Base-by-base conservation (phyloP, 768 basidiomycete species). In the Pleurotus sapidus region DNA sequence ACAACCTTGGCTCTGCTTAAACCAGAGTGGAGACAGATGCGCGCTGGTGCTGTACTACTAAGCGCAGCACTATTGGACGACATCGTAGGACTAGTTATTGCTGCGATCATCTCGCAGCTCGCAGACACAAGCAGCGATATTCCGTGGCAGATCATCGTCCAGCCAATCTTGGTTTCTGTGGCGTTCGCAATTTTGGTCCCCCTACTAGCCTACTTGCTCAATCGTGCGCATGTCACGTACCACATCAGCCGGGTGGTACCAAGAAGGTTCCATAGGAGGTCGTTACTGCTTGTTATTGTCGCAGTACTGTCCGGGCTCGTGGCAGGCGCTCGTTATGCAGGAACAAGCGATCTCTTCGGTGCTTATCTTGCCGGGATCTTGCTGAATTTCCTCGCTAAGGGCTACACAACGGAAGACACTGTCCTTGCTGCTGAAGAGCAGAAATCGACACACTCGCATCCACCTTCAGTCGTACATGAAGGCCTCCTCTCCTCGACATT, bases 31-130 rank as follows among this genome's bases (percentile, higher is more conserved):
- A 71, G 75, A 23, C 70, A 70, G 38, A 84, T 79, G 2, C 73
- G 77, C 47, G 75, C 84, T 0, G 86, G 86, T 0, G 78, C 80
- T 2, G 77, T 87, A 0, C 68, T 90, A 14, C 72, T 84, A 59
- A 79, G 78, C 49, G 86, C 86, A 1, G 88, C 88, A 0, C 70
- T 88, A 11, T 72, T 86, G 46, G 87, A 89, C 68, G 87, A 89
- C 65, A 75, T 87, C 7, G 72, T 83, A 14, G 84, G 84, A 0
- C 77, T 88, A 4, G 76, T 87, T 23, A 77, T 88, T 34, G 78
- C 82, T 0, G 78, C 78, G 20, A 77, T 87, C 45, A 74, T 87
- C 12, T 69, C 74, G 6, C 71, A 74, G 5, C 64, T 83, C 15
- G 71, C 74, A 3, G n/a, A 55, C 53, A 46, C 58, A 46, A 59